These are phyloP conservation scores for Eucalyptus cloeziana DNA, from an alignment of 345 rosid species.

Conservation along the genomic window DNA sequence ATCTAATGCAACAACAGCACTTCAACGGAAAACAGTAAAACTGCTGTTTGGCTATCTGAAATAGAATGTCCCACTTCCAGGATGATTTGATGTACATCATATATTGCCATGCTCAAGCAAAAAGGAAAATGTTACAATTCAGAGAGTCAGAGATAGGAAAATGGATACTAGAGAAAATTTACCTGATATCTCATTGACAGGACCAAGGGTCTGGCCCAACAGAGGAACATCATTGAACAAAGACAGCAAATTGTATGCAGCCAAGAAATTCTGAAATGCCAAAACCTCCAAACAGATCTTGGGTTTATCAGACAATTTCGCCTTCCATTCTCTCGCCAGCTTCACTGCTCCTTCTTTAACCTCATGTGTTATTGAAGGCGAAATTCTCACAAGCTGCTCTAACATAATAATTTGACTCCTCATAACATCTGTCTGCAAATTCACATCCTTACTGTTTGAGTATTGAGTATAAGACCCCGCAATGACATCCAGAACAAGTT, in stretches of 20 bases:
- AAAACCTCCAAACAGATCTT: slow-evolving; percentile 17
- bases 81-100: neutral
- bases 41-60: neutral
- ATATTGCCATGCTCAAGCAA: neutral
- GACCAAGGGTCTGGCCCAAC: slow-evolving; percentile 11
- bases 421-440: slow-evolving; percentile 3
- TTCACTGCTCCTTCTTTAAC: slow-evolving; percentile 13
- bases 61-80: neutral
- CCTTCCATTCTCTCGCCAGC: slow-evolving; percentile 21
- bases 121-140: neutral
- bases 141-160: neutral
- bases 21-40: neutral
- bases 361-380: slow-evolving; percentile 5
- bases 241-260: slow-evolving; percentile 18
- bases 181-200: neutral
- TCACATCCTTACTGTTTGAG: neutral
- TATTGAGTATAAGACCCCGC: slow-evolving; percentile 9
- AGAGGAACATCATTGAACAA: slow-evolving; percentile 5
- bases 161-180: neutral
- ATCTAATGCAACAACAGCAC: neutral
- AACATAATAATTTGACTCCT: slow-evolving; percentile 25
- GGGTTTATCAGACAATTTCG: neutral
- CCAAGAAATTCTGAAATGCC: slow-evolving; percentile 14
- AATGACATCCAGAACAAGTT: slow-evolving; percentile 35
- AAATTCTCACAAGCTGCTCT: slow-evolving; percentile 20